These are phyloP conservation scores for Nissolia schottii DNA, from an alignment of 306 rosid genomes.

Conservation along the genomic window DNA sequence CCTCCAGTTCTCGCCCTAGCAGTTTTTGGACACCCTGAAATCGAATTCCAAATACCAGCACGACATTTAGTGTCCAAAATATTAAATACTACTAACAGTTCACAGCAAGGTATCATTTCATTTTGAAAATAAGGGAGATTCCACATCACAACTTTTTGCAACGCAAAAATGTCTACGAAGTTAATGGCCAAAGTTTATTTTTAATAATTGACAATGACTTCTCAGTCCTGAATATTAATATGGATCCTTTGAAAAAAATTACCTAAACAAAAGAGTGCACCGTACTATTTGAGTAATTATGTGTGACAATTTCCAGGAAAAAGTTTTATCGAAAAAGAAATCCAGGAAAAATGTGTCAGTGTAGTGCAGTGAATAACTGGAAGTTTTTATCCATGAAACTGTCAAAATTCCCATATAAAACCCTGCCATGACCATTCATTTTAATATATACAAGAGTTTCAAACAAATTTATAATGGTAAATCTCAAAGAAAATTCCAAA, in stretches of 20 bases:
- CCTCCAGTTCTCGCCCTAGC: conserved; percentile 77
- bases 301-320: background rate
- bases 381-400: background rate
- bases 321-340: too few species aligned
- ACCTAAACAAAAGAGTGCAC: background rate
- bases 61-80: background rate
- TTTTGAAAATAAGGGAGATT: background rate
- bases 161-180: too few species aligned
- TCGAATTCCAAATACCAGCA: conserved; percentile 5
- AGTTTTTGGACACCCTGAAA: conserved; percentile 64
- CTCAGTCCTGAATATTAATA: background rate
- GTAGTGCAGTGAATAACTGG: background rate
- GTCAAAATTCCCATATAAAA: background rate
- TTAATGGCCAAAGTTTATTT: background rate
- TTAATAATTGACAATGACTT: background rate
- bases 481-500: background rate
- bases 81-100: background rate
- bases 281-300: background rate
- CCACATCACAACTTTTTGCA: too few species aligned
- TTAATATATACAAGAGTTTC: background rate
- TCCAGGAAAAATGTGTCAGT: background rate
- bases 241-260: background rate
- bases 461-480: background rate
- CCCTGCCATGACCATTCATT: background rate
- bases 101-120: background rate